Conservation (phyloP, 2,329 filamentous ascomycete species). For the Penicillium brevicompactum region DNA sequence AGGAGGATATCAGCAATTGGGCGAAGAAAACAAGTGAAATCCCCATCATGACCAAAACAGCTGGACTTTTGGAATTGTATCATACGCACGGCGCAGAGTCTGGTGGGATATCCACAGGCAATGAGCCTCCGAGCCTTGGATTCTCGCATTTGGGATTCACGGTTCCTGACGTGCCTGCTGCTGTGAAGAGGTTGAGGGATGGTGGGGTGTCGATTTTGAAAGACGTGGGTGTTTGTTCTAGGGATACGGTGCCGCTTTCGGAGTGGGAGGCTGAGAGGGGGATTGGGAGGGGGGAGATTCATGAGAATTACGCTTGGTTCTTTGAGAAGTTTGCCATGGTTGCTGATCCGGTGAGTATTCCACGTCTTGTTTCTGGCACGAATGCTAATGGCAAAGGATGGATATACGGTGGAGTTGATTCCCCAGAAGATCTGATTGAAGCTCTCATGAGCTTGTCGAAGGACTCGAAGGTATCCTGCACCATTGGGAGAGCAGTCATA, state of each 20-base stretch:
- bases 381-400: conserved; percentile 28
- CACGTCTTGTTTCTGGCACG: background rate
- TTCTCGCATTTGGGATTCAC: conserved; percentile 44
- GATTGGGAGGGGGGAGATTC: conserved; percentile 35
- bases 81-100: conserved; percentile 40
- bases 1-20: conserved; percentile 31
- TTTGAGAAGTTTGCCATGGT: conserved; percentile 42
- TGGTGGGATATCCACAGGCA: conserved; percentile 29
- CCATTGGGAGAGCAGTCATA: no score
- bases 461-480: no score
- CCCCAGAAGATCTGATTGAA: conserved; percentile 27
- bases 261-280: conserved; percentile 38
- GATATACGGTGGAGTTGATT: conserved; percentile 38
- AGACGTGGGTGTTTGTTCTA: conserved; percentile 33
- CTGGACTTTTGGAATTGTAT: conserved; percentile 40
- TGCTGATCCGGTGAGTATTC: conserved; percentile 39
- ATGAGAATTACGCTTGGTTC: conserved; percentile 36
- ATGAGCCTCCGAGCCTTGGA: conserved; percentile 37
- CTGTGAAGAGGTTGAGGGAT: conserved; percentile 32
- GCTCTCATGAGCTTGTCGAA: background rate
- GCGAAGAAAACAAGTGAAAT: conserved; percentile 30
- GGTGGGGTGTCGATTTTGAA: conserved; percentile 38
- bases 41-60: conserved; percentile 30
- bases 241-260: conserved; percentile 34
- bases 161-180: conserved; percentile 37